Conservation (phyloP, 2,329 filamentous ascomycete species). For the Chaetomiaceae sp. region DNA sequence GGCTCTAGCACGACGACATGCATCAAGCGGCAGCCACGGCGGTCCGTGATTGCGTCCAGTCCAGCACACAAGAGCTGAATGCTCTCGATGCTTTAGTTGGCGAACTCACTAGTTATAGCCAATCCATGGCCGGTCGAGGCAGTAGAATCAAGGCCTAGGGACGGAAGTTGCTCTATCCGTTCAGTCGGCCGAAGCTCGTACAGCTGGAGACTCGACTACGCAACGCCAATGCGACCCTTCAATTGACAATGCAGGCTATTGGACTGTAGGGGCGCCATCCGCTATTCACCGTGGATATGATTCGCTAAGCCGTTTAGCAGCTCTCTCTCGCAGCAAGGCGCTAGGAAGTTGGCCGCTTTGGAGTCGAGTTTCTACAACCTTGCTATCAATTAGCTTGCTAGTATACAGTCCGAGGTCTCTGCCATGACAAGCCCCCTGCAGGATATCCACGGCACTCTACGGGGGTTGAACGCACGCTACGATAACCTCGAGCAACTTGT, state of each 20-base stretch:
- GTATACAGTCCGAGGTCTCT: too few relatives aligned
- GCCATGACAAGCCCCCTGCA: too few relatives aligned
- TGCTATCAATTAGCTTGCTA: too few relatives aligned
- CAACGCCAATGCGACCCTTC: neutral
- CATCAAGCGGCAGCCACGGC: neutral
- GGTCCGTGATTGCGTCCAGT: neutral
- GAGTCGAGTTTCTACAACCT: too few relatives aligned
- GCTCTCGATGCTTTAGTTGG: neutral
- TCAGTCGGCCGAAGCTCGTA: conserved; percentile 3
- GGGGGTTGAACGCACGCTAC: too few relatives aligned
- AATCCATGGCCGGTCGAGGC: neutral
- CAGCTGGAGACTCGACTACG: neutral
- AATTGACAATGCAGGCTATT: neutral
- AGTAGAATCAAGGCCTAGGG: neutral
- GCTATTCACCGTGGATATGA: too few relatives aligned
- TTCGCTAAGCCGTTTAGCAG: too few relatives aligned
- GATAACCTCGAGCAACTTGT: too few relatives aligned
- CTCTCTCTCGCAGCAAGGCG: too few relatives aligned
- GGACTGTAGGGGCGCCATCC: neutral
- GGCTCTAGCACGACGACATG: neutral
- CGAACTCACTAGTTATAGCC: neutral
- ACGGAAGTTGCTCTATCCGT: conserved; percentile 7
- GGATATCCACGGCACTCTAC: too few relatives aligned
- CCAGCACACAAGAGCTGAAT: neutral
- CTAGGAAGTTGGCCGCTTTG: too few relatives aligned